phyloP scores from a whole-genome alignment of 352 stramenopile species.

The Elongisporangium prolatum region DNA sequence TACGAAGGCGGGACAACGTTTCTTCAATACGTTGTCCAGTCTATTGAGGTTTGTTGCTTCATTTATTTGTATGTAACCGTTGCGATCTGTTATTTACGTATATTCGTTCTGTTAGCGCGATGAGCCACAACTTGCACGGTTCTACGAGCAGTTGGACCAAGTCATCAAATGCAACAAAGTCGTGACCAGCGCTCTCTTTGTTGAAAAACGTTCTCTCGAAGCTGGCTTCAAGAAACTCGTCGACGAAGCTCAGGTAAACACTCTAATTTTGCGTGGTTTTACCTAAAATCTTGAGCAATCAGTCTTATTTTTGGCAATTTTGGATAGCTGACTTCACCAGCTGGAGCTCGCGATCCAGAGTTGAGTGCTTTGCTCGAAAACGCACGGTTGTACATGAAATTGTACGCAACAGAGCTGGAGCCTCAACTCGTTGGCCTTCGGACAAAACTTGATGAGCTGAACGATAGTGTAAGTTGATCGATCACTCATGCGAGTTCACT shows the following conservation, averaged over 20 bases:
- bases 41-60: constrained; percentile 36
- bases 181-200: constrained; percentile 45
- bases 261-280: background rate
- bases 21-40: constrained; percentile 77
- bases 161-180: constrained; percentile 65
- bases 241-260: constrained; percentile 44
- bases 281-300: background rate
- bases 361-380: constrained; percentile 9
- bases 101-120: constrained; percentile 33
- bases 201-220: constrained; percentile 56
- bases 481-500: constrained; percentile 1
- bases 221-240: constrained; percentile 48
- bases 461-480: constrained; percentile 35
- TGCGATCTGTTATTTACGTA: constrained; percentile 2
- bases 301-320: background rate
- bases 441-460: constrained; percentile 37
- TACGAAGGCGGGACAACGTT: constrained; percentile 71
- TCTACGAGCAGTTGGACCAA: constrained; percentile 56
- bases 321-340: background rate
- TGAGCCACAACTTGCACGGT: constrained; percentile 49
- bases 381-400: constrained; percentile 31
- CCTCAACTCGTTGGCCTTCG: constrained; percentile 47
- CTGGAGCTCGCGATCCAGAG: background rate
- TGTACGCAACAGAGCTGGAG: constrained; percentile 59
- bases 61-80: background rate